Evolutionary conservation across 1,284 basidiomycete genomes (phyloP), one percentile per base, ranked within the genome.

Genomic region (Malassezia pachydermatis): DNA sequence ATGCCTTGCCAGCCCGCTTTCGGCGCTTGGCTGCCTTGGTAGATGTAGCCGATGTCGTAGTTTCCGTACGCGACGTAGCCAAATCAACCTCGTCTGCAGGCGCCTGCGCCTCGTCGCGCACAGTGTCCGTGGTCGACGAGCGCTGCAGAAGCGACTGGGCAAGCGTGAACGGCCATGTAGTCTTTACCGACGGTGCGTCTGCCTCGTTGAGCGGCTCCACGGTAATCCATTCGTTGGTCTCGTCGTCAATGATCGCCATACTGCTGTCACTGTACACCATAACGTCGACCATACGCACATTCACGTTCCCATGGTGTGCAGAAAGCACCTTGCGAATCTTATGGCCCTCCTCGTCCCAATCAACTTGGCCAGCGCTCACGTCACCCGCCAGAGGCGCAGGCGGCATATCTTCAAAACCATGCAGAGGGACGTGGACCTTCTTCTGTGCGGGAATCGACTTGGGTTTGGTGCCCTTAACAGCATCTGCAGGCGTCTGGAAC

Each of bases 271-370:
- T 45, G 19, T 57, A 55, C 1, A 69, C 62, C 17, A 56, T 48
- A 19, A 61, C 53, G 11, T 67, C 65, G 17, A 67, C 56, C 33
- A 10, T 48, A 8, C 60, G 39, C 16, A 54, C 44, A 8, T 49
- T 37, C 22, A 39, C 19, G n/a, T n/a, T n/a, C n/a, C n/a, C n/a
- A n/a, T n/a, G n/a, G n/a, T n/a, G n/a, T n/a, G n/a, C n/a, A n/a
- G n/a, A n/a, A 3, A 41, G 8, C 8, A 35, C 50, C 24, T 46
- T 16, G 13, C 64, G 54, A 8, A 63, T 49, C 24, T 51, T 52
- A 0, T 55, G 33, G 43, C 67, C 67, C 39, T 64, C 57, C 2
- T 36, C 51, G 25, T 69, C 62, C 67, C 67, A 70, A 33, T 68
- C 56, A 5, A 61, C 60, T 7, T 27, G 40, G 17, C 49, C 54